Percentiles rank a stretch among this genome's conserved stretches.
These are phyloP conservation scores for Russula dissimulans DNA, from an alignment of 768 basidiomycete genomes.

Conservation along the genomic window DNA sequence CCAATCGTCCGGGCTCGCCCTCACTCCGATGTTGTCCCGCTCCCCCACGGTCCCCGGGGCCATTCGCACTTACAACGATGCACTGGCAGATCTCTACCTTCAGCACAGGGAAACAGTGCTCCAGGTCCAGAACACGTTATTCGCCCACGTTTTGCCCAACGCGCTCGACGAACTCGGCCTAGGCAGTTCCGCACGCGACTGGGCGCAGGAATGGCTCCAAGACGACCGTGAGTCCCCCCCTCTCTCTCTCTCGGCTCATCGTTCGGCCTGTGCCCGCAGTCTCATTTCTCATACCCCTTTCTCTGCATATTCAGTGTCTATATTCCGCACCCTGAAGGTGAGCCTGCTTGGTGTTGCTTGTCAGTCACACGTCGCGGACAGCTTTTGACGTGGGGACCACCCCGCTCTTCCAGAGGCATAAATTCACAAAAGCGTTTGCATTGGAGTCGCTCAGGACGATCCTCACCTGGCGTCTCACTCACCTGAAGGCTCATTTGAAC, in stretches of 20 bases:
- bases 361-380: neutral
- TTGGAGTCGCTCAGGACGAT: slow-evolving; percentile 48
- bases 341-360: neutral
- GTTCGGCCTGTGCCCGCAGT: neutral
- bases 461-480: slow-evolving; percentile 45
- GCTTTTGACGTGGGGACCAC: slow-evolving; percentile 8
- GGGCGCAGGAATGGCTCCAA: slow-evolving; percentile 53
- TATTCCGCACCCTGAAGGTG: slow-evolving; percentile 44
- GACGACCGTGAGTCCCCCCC: slow-evolving; percentile 48
- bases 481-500: slow-evolving; percentile 17
- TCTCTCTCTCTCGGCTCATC: neutral
- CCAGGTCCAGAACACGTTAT: slow-evolving; percentile 42
- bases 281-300: neutral
- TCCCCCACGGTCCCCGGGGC: neutral
- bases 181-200: slow-evolving; percentile 35
- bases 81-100: slow-evolving; percentile 42
- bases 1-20: neutral
- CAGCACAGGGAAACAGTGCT: slow-evolving; percentile 38
- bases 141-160: slow-evolving; percentile 50
- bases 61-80: slow-evolving; percentile 31
- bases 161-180: slow-evolving; percentile 50
- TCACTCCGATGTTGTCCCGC: neutral
- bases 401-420: slow-evolving; percentile 43
- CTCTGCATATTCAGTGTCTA: slow-evolving; percentile 18
- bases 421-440: slow-evolving; percentile 53